Percentiles rank a stretch among this genome's conserved stretches.
phyloP scores from a whole-genome alignment of 2,329 filamentous ascomycete genomes.

The Blumeriella jaapii region DNA sequence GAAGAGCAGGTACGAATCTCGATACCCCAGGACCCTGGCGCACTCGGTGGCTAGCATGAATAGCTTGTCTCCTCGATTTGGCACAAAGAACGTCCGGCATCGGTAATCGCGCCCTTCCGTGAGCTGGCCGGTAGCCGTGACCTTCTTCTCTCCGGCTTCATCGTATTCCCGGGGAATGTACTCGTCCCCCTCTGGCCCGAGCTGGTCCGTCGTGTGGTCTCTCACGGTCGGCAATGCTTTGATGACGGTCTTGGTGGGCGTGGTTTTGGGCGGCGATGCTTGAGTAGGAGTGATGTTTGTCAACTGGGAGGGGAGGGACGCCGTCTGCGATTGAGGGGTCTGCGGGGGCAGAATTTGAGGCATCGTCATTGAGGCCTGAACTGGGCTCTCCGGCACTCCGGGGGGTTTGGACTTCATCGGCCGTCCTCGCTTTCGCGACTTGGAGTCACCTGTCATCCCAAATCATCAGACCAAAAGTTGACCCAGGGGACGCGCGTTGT shows the following conservation, averaged over 20 bases:
- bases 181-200: slow-evolving; percentile 81
- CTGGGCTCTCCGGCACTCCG: slow-evolving; percentile 45
- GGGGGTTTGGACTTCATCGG: slow-evolving; percentile 29
- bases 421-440: slow-evolving; percentile 29
- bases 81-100: slow-evolving; percentile 87
- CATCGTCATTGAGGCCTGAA: slow-evolving; percentile 38
- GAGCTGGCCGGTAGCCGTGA: slow-evolving; percentile 70
- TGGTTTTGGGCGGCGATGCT: slow-evolving; percentile 61
- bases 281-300: slow-evolving; percentile 32
- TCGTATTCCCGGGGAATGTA: slow-evolving; percentile 91
- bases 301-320: slow-evolving; percentile 22
- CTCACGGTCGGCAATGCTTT: slow-evolving; percentile 93
- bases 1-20: slow-evolving; percentile 96
- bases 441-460: slow-evolving; percentile 31
- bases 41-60: slow-evolving; percentile 99
- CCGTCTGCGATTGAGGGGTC: slow-evolving; percentile 37
- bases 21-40: slow-evolving; percentile 82
- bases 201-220: slow-evolving; percentile 94
- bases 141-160: slow-evolving; percentile 89
- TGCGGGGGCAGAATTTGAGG: slow-evolving; percentile 39
- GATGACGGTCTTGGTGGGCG: slow-evolving; percentile 70
- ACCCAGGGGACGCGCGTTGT: slow-evolving; percentile 15
- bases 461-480: slow-evolving; percentile 15
- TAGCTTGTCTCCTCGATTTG: slow-evolving; percentile 80
- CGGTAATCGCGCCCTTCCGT: slow-evolving; percentile 78